phyloP scores from a whole-genome alignment of 148 eudicot species.

The Drosera capensis region DNA sequence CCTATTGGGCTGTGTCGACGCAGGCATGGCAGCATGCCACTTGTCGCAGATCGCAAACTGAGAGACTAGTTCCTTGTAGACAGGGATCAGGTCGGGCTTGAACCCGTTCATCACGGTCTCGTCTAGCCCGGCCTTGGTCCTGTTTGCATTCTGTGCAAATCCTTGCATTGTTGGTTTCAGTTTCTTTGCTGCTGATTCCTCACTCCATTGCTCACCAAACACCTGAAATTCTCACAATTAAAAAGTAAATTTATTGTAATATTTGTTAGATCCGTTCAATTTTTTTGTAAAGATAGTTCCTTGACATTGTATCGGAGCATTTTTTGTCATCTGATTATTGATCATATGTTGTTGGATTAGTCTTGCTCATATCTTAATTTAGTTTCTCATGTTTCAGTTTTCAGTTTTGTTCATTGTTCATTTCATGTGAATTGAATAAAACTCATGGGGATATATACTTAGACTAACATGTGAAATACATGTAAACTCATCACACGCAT shows the following conservation, averaged over 20 bases:
- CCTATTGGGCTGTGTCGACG: conserved; percentile 20
- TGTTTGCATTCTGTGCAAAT: conserved; percentile 49
- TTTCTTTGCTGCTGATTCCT: conserved; percentile 20
- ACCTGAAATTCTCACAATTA: too few relatives aligned
- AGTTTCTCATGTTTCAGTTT: too few relatives aligned
- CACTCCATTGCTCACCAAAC: conserved; percentile 46
- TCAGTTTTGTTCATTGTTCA: too few relatives aligned
- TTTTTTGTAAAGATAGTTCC: not conserved
- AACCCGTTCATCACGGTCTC: conserved; percentile 66
- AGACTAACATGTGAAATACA: too few relatives aligned
- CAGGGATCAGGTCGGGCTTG: conserved; percentile 45
- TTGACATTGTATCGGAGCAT: too few relatives aligned
- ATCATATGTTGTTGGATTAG: too few relatives aligned
- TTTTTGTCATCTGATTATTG: too few relatives aligned
- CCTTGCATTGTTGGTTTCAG: conserved; percentile 48
- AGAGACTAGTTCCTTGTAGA: conserved; percentile 43
- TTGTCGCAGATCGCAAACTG: conserved; percentile 68
- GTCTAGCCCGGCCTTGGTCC: conserved; percentile 18
- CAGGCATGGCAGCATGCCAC: conserved; percentile 21
- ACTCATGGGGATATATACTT: too few relatives aligned
- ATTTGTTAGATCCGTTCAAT: not conserved
- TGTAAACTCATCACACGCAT: too few relatives aligned
- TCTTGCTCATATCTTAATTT: too few relatives aligned
- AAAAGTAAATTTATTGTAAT: not conserved
- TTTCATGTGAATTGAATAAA: too few relatives aligned